Evolutionary conservation across 2,329 filamentous ascomycete genomes (phyloP).

Genomic region (Aurifilum marmelostoma): DNA sequence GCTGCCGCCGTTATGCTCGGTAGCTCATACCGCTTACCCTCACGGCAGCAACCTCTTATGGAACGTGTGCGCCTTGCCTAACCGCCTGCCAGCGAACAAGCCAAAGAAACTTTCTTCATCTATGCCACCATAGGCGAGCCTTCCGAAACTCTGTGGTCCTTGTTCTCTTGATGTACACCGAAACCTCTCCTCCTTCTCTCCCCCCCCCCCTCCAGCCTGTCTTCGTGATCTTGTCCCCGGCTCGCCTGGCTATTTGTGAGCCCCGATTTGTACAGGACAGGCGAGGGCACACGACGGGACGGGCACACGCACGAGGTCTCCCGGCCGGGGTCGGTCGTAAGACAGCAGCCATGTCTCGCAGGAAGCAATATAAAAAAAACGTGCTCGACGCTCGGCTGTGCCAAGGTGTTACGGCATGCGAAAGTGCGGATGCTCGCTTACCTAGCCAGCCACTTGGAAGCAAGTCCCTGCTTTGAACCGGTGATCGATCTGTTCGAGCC

Average conservation of each 20-base stretch:
- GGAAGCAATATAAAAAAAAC: slow-evolving; percentile 27
- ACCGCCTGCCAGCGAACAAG: neutral
- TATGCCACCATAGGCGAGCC: neutral
- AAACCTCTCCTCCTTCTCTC: neutral
- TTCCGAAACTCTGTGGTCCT: neutral
- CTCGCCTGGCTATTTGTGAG: slow-evolving; percentile 13
- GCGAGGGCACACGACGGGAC: neutral
- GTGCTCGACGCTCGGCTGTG: slow-evolving; percentile 25
- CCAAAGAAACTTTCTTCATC: neutral
- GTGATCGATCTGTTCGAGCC: neutral
- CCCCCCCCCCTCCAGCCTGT: no score
- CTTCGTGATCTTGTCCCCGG: neutral
- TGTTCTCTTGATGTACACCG: neutral
- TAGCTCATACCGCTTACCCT: no score
- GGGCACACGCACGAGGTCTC: neutral
- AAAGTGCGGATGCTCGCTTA: neutral
- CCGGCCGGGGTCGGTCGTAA: neutral
- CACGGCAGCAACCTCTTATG: no score
- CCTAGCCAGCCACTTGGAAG: neutral
- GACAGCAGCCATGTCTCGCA: slow-evolving; percentile 19
- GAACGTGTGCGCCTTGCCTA: no score
- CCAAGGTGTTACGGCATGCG: slow-evolving; percentile 10
- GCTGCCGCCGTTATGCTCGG: no score
- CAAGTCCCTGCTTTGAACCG: neutral
- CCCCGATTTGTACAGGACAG: slow-evolving; percentile 1